Evolutionary conservation across 371 early-diverging fungal species (phyloP).

Genomic region (Haplosporangium sp.): DNA sequence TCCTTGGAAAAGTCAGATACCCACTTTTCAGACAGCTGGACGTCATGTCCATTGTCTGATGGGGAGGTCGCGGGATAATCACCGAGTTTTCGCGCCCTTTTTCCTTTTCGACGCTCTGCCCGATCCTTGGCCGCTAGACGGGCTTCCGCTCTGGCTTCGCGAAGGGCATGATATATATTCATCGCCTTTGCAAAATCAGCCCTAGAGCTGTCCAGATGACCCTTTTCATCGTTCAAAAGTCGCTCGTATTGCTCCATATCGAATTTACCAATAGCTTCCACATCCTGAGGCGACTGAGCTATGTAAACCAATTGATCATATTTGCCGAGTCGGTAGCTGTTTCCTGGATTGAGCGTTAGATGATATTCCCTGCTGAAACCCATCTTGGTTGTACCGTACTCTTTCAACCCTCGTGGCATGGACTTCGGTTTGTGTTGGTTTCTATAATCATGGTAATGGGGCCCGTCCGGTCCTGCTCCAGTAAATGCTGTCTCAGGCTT

Average conservation of each 20-base stretch:
- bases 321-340: conserved; percentile 62
- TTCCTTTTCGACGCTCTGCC: conserved; percentile 17
- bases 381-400: background rate
- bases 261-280: conserved; percentile 57
- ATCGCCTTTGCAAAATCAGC: conserved; percentile 35
- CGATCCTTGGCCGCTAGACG: conserved; percentile 32
- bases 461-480: conserved; percentile 4
- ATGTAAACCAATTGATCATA: conserved; percentile 71
- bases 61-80: background rate
- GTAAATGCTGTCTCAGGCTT: conserved; percentile 7
- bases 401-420: background rate
- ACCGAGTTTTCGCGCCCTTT: conserved; percentile 2
- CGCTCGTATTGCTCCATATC: conserved; percentile 40
- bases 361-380: conserved; percentile 47
- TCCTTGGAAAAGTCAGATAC: too few species aligned
- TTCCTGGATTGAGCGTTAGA: conserved; percentile 75
- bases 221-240: conserved; percentile 24
- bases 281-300: conserved; percentile 69
- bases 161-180: conserved; percentile 27
- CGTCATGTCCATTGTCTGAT: background rate
- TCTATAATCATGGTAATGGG: conserved; percentile 18
- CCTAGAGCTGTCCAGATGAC: conserved; percentile 13
- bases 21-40: background rate
- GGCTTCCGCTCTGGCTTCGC: conserved; percentile 21
- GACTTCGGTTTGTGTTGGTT: conserved; percentile 3